Base-by-base conservation (phyloP, 1,284 basidiomycete genomes). In the Peniophora sp. region DNA sequence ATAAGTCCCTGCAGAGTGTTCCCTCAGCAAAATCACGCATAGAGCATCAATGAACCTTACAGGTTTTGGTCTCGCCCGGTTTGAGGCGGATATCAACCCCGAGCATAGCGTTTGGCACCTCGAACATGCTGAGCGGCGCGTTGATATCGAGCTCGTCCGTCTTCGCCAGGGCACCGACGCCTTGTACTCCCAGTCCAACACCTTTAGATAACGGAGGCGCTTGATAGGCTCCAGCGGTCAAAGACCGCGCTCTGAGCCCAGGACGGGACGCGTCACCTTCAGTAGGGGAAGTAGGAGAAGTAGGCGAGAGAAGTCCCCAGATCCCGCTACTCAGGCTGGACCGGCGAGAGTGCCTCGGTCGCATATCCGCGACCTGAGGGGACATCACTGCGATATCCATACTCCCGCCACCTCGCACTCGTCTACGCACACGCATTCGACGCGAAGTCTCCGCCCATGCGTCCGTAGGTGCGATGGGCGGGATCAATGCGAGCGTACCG, bases 51-150 rank as follows among this genome's bases (percentile, higher is more conserved):
- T 48, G 25, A 53, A 54, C 78, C 88, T 63, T 62, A 92, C 90
- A 95, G 55, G 77, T 88, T 56, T 85, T 78, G 47, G 81, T 85
- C 65, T 94, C 85, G 3, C 92, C 92, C 6, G 92, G 89, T 0
- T 69, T 72, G 5, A 96, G 74, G 2, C 72, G 67, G 25, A 94
- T 63, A 65, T 96, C 93, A 0, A 95, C 88, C 0, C 83, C 90
- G 16, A 96, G 73, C 78, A 95, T 88, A 41, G 85, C 78, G 1
- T 90, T 89, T 54, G 85, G 90, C 1, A 86, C 79, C 52, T 90
- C 83, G 44, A 93, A 83, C 1, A 87, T 89, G 1, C 92, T 91
- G 8, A 95, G 69, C 1, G 82, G 82, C 3, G 72, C 68, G 41
- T 91, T 87, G 1, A 81, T 77, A 55, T 89, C 78, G 53, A 53